Conservation (phyloP, 1,284 basidiomycete genomes). For the Leucoagaricus sp. region DNA sequence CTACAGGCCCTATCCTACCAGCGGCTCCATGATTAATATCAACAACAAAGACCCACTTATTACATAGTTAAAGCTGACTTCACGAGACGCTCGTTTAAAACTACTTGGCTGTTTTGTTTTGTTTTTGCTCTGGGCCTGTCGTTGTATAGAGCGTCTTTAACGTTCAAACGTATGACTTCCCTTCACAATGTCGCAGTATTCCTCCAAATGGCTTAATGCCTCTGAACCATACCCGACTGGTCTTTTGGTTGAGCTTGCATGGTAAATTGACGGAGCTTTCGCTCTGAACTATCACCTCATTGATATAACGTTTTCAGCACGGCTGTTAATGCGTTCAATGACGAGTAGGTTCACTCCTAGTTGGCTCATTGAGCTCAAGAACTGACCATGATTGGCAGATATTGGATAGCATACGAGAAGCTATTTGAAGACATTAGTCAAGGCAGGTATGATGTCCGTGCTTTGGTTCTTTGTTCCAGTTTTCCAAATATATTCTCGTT, state of each 20-base stretch:
- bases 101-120: too few species aligned
- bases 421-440: slow-evolving; percentile 60
- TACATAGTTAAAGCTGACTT: too few species aligned
- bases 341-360: slow-evolving; percentile 45
- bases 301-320: slow-evolving; percentile 36
- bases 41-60: too few species aligned
- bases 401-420: slow-evolving; percentile 70
- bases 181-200: slow-evolving; percentile 30
- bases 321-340: slow-evolving; percentile 78
- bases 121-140: too few species aligned
- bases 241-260: slow-evolving; percentile 52
- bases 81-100: too few species aligned
- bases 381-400: slow-evolving; percentile 42
- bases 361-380: neutral
- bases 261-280: slow-evolving; percentile 39
- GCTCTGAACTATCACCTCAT: neutral
- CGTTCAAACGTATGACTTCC: too few species aligned
- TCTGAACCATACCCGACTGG: slow-evolving; percentile 55
- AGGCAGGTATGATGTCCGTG: slow-evolving; percentile 61
- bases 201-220: slow-evolving; percentile 53
- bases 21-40: too few species aligned
- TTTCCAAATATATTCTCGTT: slow-evolving; percentile 78
- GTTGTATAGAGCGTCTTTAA: too few species aligned
- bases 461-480: slow-evolving; percentile 71
- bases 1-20: too few species aligned